These are phyloP conservation scores for Psilocybe subaeruginosa DNA, from an alignment of 768 basidiomycete species.

Conservation along the genomic window DNA sequence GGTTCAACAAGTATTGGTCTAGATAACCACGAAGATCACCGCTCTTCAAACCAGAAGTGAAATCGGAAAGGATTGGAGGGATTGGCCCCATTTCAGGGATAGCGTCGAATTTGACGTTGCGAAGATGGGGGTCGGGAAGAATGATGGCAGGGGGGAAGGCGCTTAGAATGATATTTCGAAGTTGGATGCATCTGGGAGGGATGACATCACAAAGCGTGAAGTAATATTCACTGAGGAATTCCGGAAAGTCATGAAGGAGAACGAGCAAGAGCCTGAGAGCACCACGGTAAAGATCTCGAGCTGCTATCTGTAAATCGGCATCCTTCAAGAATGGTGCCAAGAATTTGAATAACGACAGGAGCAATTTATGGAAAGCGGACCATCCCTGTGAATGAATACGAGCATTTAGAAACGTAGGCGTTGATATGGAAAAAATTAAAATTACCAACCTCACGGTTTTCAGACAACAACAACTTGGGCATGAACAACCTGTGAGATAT, in stretches of 20 bases:
- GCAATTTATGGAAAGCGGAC: slow-evolving; percentile 93
- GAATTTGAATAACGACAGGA: slow-evolving; percentile 95
- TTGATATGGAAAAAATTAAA: not conserved
- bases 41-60: slow-evolving; percentile 77
- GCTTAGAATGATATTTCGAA: slow-evolving; percentile 94
- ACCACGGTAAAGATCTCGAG: slow-evolving; percentile 88
- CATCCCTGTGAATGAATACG: slow-evolving; percentile 62
- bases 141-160: slow-evolving; percentile 85
- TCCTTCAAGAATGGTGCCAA: slow-evolving; percentile 88
- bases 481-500: slow-evolving; percentile 97
- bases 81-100: slow-evolving; percentile 92
- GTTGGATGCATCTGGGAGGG: slow-evolving; percentile 90
- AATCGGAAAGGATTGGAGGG: slow-evolving; percentile 91
- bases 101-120: slow-evolving; percentile 70
- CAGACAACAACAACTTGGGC: slow-evolving; percentile 88
- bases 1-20: slow-evolving; percentile 84
- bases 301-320: slow-evolving; percentile 77
- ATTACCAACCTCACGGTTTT: slow-evolving; percentile 78
- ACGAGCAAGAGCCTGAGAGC: slow-evolving; percentile 90
- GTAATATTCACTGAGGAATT: slow-evolving; percentile 96
- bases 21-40: slow-evolving; percentile 79
- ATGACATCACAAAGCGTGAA: slow-evolving; percentile 94
- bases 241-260: slow-evolving; percentile 97
- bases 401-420: not conserved
- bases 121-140: slow-evolving; percentile 87